These are phyloP conservation scores for Nicotiana benthamiana DNA, from an alignment of 257 asterid species.

Conservation along the genomic window DNA sequence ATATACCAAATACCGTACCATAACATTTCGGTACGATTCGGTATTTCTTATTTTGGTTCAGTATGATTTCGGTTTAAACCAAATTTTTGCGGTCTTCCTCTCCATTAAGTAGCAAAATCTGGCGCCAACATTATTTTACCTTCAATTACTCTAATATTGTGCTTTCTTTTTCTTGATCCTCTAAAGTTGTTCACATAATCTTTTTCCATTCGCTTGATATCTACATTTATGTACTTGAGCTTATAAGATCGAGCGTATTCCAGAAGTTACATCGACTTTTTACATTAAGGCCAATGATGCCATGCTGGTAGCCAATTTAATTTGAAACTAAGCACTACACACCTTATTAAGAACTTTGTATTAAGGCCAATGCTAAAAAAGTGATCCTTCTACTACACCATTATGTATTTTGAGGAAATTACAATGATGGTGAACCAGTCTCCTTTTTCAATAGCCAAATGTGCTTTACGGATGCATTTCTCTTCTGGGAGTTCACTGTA, in stretches of 20 bases:
- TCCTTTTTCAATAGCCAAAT: conserved; percentile 21
- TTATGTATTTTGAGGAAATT: conserved; percentile 8
- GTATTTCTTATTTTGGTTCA: no score
- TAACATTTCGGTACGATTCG: no score
- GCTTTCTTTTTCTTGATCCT: background rate
- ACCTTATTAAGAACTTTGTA: no score
- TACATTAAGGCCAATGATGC: no score
- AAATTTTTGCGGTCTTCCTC: no score
- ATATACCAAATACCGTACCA: no score
- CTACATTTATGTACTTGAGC: background rate
- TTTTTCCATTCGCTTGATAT: background rate
- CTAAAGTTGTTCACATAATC: background rate
- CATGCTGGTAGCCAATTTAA: no score
- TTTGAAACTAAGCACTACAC: no score
- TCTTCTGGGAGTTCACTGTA: conserved; percentile 46
- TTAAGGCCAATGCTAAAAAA: no score
- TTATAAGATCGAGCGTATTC: background rate
- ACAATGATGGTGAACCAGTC: conserved; percentile 48
- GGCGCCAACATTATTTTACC: background rate
- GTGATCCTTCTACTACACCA: background rate
- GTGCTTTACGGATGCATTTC: conserved; percentile 34
- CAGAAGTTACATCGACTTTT: background rate
- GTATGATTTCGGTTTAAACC: no score
- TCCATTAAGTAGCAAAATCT: background rate
- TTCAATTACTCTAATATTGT: background rate